Percentiles rank a stretch among this genome's conserved stretches.
Evolutionary conservation across 495 filamentous ascomycete genomes (phyloP).

Genomic region (Ascodesmis nigricans): DNA sequence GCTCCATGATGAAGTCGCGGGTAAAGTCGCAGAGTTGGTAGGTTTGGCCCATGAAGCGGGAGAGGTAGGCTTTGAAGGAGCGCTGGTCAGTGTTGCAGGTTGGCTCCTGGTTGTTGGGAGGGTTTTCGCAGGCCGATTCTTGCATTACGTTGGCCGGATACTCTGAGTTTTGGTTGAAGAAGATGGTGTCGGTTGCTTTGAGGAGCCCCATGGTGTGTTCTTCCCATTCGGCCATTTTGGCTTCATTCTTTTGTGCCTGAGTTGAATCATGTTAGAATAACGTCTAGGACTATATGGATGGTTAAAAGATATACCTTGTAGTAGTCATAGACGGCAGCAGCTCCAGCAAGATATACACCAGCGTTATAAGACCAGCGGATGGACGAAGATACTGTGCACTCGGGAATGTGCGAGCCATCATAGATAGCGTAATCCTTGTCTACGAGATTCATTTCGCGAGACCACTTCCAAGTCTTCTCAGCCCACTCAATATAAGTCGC

Average conservation of each 20-base stretch:
- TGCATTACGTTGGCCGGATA: constrained; percentile 37
- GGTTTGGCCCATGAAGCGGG: constrained; percentile 55
- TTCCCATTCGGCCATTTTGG: background rate
- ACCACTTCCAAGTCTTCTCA: constrained; percentile 53
- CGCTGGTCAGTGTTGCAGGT: constrained; percentile 52
- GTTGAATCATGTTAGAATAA: too few relatives aligned
- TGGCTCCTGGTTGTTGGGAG: constrained; percentile 23
- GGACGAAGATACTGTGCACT: constrained; percentile 21
- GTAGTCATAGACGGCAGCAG: constrained; percentile 51
- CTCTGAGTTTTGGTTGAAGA: constrained; percentile 30
- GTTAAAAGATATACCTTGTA: too few relatives aligned
- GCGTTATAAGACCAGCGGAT: constrained; percentile 45
- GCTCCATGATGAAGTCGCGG: constrained; percentile 35
- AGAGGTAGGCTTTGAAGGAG: constrained; percentile 69
- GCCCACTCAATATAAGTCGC: constrained; percentile 60
- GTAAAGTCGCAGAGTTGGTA: constrained; percentile 52
- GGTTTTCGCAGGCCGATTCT: constrained; percentile 40
- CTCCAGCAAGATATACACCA: constrained; percentile 40
- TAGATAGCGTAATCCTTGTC: constrained; percentile 36
- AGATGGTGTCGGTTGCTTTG: constrained; percentile 32
- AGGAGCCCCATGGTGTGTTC: constrained; percentile 27
- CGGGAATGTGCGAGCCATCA: constrained; percentile 34
- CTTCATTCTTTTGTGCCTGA: too few relatives aligned
- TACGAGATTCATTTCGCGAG: constrained; percentile 37
- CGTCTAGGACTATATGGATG: too few relatives aligned